Base-by-base conservation (phyloP, 2,329 filamentous ascomycete species). In the Beauveria rudraprayagi region DNA sequence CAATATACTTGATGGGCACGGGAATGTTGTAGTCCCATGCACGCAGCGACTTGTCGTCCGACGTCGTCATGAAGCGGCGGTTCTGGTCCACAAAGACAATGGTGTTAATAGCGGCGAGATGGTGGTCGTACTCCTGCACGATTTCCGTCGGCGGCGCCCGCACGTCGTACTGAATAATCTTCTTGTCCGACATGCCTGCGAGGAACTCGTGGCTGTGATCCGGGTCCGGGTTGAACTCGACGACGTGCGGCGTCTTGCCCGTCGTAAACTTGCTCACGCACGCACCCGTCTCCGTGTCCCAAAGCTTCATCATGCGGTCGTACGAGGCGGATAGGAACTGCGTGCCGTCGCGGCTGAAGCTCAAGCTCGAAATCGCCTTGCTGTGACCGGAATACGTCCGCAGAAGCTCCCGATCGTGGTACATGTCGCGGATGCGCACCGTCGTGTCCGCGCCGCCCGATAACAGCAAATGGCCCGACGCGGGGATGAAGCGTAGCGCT, bases 1-100 rank as follows among this genome's bases (percentile, higher is more conserved):
- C 93, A 70, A 96, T 95, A 78, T 95, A 95, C 73, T 97, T 97
- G 81, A 99, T 97, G 0, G 94, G 94, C 0, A 99, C 94, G 1
- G 94, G 94, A 67, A 99, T 97, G 68, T 92, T 91, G 78, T 96
- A 97, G 76, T 99, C 95, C 95, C 95, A 99, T 1, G 93, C 93
- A 63, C 94, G 88, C 26, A 99, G 83, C 8, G 89, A 93, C 74
- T 97, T 96, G 78, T 99, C 94, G 78, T 99, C 94, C 0, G 91
- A 96, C 1, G 95, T 99, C 28, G 93, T 96, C 79, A 99, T 94
- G 81, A 99, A 99, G 46, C 95, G 89, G 41, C 93, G 87, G 73
- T 92, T 91, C 62, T 95, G 87, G 72, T 99, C 94, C 66, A 95
- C 91, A 74, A 97, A 99, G 5, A 91, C 94, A 66, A 99, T 91